Conservation (phyloP, 352 stramenopile genomes). For the Albugo laibachii region DNA sequence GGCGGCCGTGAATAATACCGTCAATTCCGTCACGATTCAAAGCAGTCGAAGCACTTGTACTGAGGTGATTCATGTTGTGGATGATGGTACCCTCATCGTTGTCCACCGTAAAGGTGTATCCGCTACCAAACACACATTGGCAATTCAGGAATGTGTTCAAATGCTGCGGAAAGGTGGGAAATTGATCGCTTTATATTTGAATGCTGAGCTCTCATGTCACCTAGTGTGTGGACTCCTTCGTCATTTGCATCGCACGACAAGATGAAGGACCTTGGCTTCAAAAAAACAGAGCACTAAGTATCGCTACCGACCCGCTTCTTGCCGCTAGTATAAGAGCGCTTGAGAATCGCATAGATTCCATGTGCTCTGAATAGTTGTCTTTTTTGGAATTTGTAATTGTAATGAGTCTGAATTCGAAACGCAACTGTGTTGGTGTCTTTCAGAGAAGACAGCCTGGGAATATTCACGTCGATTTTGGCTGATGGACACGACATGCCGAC, state of each 20-base stretch:
- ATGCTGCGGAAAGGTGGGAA: constrained; percentile 55
- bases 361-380: too few species aligned
- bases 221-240: constrained; percentile 43
- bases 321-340: too few species aligned
- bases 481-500: too few species aligned
- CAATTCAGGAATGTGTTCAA: constrained; percentile 63
- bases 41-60: constrained; percentile 68
- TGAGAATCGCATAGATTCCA: too few species aligned
- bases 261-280: constrained; percentile 7
- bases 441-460: too few species aligned
- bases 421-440: too few species aligned
- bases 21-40: constrained; percentile 78
- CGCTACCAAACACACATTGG: constrained; percentile 34
- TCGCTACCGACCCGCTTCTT: too few species aligned
- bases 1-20: constrained; percentile 57
- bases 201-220: background rate
- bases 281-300: too few species aligned
- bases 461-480: too few species aligned
- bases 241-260: constrained; percentile 37
- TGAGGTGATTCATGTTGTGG: constrained; percentile 69
- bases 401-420: too few species aligned
- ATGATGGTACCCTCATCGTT: constrained; percentile 63
- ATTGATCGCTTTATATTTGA: background rate
- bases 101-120: constrained; percentile 67
- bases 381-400: too few species aligned